A percentile compares a stretch with the other conserved stretches of the same genome.
Evolutionary conservation across 306 rosid genomes (phyloP).

Genomic region (Sechiopsis laciniata): DNA sequence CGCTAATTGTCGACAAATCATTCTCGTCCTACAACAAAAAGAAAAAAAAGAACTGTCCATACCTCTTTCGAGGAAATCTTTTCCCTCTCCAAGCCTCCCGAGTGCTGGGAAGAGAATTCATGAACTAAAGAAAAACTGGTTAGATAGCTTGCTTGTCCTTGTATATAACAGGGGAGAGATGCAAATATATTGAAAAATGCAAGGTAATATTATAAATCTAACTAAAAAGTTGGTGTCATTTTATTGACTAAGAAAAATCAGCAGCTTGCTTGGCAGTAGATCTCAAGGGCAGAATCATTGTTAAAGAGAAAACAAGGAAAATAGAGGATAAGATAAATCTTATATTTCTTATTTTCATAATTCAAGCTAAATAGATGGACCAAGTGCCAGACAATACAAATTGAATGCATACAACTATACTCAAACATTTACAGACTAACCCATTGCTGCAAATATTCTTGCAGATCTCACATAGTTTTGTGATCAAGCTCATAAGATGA

Average conservation of each 20-base stretch:
- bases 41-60: not conserved
- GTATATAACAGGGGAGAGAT: not conserved
- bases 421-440: constrained; percentile 18
- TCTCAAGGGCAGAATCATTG: not conserved
- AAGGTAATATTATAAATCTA: not conserved
- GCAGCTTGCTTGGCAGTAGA: constrained; percentile 1
- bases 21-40: too few species aligned
- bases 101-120: not conserved
- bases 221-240: not conserved
- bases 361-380: constrained; percentile 15
- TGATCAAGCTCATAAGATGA: constrained; percentile 1
- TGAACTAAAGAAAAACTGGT: not conserved
- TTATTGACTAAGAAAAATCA: not conserved
- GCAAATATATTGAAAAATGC: not conserved
- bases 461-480: constrained; percentile 1
- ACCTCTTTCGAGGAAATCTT: not conserved
- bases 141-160: not conserved
- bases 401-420: constrained; percentile 14
- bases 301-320: not conserved
- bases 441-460: constrained; percentile 19
- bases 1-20: too few species aligned
- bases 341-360: constrained; percentile 17
- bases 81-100: not conserved
- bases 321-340: not conserved
- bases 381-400: constrained; percentile 1